Evolutionary conservation across 164 flowering plant genomes (phyloP).

Genomic region (Sedum album): DNA sequence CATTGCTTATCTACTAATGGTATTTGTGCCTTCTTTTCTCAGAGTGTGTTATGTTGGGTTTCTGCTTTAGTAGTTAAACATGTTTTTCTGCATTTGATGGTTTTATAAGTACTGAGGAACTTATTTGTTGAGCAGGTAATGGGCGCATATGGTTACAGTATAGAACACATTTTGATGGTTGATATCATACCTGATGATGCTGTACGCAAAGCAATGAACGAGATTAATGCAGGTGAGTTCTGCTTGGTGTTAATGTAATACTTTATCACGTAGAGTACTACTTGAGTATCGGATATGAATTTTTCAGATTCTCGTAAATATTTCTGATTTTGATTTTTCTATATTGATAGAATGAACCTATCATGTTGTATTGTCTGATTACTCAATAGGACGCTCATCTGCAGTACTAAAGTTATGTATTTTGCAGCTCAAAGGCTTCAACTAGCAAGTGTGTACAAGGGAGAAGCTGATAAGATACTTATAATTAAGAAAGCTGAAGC

Average conservation of each 20-base stretch:
- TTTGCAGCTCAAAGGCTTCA: constrained; percentile 40
- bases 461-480: constrained; percentile 92
- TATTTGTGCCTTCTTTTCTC: too few species aligned
- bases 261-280: neutral
- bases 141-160: constrained; percentile 89
- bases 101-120: too few species aligned
- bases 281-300: too few species aligned
- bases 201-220: constrained; percentile 98
- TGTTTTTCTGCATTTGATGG: too few species aligned
- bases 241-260: neutral
- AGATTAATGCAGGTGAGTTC: constrained; percentile 86
- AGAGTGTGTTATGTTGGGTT: neutral
- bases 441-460: constrained; percentile 92
- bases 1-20: too few species aligned
- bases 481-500: constrained; percentile 89
- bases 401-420: neutral
- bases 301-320: too few species aligned
- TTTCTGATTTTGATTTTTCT: neutral
- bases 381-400: neutral
- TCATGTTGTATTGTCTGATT: neutral
- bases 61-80: neutral
- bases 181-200: constrained; percentile 84
- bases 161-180: constrained; percentile 96
- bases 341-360: neutral
- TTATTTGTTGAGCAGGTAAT: constrained; percentile 57